These are phyloP conservation scores for Calonectria henricotiae DNA, from an alignment of 2,329 filamentous ascomycete genomes.

Conservation along the genomic window DNA sequence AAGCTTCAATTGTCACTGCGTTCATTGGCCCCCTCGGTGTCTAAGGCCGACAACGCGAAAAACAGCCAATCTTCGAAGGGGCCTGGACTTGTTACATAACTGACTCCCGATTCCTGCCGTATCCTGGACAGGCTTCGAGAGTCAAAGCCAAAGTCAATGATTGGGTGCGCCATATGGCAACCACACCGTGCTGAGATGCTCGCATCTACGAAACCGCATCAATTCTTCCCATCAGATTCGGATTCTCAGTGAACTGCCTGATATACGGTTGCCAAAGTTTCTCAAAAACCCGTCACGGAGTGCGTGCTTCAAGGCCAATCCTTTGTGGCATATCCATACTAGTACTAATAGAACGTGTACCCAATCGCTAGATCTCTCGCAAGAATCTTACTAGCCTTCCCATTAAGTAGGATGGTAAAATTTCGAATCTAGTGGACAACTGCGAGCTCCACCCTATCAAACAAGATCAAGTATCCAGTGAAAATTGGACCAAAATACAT, in stretches of 20 bases:
- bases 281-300: background rate
- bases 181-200: background rate
- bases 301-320: background rate
- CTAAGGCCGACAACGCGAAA: background rate
- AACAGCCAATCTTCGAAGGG: background rate
- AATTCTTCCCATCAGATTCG: background rate
- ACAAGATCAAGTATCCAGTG: background rate
- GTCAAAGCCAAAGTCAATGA: background rate
- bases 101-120: background rate
- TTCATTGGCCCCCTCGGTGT: constrained; percentile 8
- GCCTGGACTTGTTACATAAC: constrained; percentile 5
- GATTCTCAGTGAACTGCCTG: too few species aligned
- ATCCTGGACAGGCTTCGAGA: background rate
- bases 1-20: background rate
- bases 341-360: background rate
- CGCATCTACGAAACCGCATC: background rate
- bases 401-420: background rate
- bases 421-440: background rate
- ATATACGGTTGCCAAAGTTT: background rate
- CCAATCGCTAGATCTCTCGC: background rate
- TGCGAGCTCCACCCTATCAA: background rate
- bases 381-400: background rate
- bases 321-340: background rate
- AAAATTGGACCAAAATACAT: background rate
- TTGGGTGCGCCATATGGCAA: background rate